Percentiles rank a stretch among this genome's conserved stretches.
Evolutionary conservation across 257 asterid genomes (phyloP).

Genomic region (Voacanga thouarsii): DNA sequence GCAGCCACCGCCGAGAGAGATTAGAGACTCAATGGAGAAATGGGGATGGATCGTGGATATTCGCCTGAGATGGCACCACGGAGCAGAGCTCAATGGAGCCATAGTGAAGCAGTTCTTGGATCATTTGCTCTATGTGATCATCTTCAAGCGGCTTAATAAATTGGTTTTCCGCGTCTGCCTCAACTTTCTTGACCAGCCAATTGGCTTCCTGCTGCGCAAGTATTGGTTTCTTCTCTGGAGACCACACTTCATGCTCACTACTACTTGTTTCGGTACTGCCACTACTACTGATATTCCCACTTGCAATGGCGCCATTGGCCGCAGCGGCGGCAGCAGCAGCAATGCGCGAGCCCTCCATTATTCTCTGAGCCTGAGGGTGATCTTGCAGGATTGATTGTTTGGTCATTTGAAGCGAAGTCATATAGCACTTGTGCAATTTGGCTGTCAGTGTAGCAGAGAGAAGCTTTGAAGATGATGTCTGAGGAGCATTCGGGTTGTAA

Average conservation of each 20-base stretch:
- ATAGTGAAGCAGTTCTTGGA: slow-evolving; percentile 73
- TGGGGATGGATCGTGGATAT: not conserved
- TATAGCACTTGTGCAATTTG: slow-evolving; percentile 75
- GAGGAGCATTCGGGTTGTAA: slow-evolving; percentile 49
- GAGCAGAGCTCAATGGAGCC: slow-evolving; percentile 66
- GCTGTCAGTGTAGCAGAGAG: slow-evolving; percentile 73
- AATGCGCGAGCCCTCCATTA: not conserved
- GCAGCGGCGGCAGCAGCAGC: not conserved
- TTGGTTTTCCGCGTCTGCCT: slow-evolving; percentile 12
- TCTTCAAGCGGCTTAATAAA: slow-evolving; percentile 51
- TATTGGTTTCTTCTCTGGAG: slow-evolving; percentile 9
- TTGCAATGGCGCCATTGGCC: not conserved
- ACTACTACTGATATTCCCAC: not conserved
- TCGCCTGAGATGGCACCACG: slow-evolving; percentile 22
- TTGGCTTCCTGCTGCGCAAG: not conserved
- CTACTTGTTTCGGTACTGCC: not conserved
- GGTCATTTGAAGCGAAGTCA: slow-evolving; percentile 53
- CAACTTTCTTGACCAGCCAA: slow-evolving; percentile 14
- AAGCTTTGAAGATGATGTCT: slow-evolving; percentile 45
- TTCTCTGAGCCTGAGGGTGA: not conserved
- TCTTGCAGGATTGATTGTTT: slow-evolving; percentile 23
- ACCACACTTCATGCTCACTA: not conserved
- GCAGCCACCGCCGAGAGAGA: not conserved
- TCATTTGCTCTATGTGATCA: slow-evolving; percentile 82
- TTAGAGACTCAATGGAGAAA: not conserved